Percentiles rank a stretch among this genome's conserved stretches.
phyloP scores from a whole-genome alignment of 23 red algal genomes.

The Agarophyton chilense region DNA sequence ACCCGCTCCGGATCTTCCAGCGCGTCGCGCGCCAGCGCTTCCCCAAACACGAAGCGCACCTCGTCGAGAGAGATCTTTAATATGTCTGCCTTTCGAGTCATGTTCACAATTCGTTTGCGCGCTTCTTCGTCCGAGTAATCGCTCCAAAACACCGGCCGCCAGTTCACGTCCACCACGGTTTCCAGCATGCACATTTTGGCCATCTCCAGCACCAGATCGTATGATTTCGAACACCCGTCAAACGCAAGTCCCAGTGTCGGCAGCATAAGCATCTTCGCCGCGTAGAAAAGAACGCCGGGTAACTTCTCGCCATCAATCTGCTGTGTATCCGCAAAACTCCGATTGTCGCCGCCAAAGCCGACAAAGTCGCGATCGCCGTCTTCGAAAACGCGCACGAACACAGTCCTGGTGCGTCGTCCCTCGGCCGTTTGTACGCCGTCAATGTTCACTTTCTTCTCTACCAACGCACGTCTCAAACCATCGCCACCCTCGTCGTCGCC shows the following conservation, averaged over 20 bases:
- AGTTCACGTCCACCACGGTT: constrained; percentile 65
- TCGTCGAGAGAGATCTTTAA: constrained; percentile 57
- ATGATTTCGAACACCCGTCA: background rate
- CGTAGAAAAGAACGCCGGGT: constrained; percentile 57
- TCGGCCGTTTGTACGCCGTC: constrained; percentile 7
- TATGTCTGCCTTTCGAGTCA: constrained; percentile 26
- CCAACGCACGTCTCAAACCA: background rate
- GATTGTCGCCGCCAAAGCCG: constrained; percentile 41
- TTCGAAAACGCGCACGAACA: constrained; percentile 22
- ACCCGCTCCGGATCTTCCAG: constrained; percentile 33
- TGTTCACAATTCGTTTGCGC: constrained; percentile 19
- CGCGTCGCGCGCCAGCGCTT: constrained; percentile 21
- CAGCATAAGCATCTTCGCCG: constrained; percentile 38
- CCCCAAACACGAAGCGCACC: constrained; percentile 42
- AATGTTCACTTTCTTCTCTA: constrained; percentile 36
- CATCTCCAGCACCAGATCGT: constrained; percentile 33
- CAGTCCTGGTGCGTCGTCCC: background rate
- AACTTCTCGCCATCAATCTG: constrained; percentile 18
- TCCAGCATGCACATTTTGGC: constrained; percentile 42
- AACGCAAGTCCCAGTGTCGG: constrained; percentile 52
- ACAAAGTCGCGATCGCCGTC: constrained; percentile 64
- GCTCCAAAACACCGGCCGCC: constrained; percentile 58
- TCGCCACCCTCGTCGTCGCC: constrained; percentile 51
- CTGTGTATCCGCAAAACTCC: constrained; percentile 53
- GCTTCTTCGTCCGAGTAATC: constrained; percentile 16